Percentiles rank a stretch among this genome's conserved stretches.
Evolutionary conservation across 169 alveolate genomes (phyloP).

Genomic region (Theileria equi): DNA sequence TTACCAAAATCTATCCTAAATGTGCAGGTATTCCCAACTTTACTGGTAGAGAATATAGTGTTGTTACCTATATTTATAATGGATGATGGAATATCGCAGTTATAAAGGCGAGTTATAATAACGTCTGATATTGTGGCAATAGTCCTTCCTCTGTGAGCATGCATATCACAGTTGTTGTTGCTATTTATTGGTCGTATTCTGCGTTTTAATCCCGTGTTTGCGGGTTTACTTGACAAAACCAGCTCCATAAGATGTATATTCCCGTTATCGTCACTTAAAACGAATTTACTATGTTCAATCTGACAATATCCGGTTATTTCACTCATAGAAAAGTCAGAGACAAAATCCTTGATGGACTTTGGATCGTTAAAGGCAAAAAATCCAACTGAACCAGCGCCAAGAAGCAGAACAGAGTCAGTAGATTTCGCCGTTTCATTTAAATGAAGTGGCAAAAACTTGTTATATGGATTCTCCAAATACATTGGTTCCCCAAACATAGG

Average conservation of each 20-base stretch:
- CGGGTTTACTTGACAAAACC: constrained; percentile 6
- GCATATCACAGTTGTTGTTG: background rate
- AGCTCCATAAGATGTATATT: constrained; percentile 48
- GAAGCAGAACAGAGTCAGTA: constrained; percentile 37
- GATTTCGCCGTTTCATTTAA: constrained; percentile 5
- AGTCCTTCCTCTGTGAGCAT: background rate
- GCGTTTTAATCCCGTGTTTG: constrained; percentile 20
- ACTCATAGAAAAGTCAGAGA: constrained; percentile 29
- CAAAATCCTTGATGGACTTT: constrained; percentile 14
- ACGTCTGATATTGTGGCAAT: constrained; percentile 21
- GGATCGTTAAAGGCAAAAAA: constrained; percentile 45
- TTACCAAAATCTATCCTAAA: constrained; percentile 7
- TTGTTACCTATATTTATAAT: constrained; percentile 27
- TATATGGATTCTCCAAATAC: constrained; percentile 7
- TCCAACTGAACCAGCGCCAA: constrained; percentile 52
- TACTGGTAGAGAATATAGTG: constrained; percentile 26
- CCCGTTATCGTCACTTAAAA: constrained; percentile 55
- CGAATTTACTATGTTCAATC: constrained; percentile 20
- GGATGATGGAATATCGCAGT: constrained; percentile 44
- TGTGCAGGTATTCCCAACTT: constrained; percentile 38
- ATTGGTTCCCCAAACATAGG: constrained; percentile 59
- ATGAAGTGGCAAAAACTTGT: constrained; percentile 39
- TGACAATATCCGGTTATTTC: constrained; percentile 31
- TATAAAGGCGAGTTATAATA: constrained; percentile 11
- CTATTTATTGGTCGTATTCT: constrained; percentile 4